Percentiles rank a stretch among this genome's conserved stretches.
Conservation (phyloP, 2,329 filamentous ascomycete species). For the Verticillium nubilum region DNA sequence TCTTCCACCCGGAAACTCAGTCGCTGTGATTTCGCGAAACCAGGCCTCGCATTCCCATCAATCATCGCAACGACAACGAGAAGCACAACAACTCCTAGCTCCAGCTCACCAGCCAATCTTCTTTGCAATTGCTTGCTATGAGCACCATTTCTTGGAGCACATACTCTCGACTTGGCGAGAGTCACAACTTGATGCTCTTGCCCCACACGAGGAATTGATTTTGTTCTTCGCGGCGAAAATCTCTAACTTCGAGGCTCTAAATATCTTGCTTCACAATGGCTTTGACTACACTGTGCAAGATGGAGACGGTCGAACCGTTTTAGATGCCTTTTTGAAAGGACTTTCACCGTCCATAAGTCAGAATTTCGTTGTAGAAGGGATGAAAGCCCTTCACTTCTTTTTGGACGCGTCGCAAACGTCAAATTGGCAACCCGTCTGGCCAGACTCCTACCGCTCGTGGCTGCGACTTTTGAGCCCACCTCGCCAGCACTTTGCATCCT, state of each 20-base stretch:
- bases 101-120: neutral
- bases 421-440: neutral
- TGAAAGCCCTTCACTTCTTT: neutral
- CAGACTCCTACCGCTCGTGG: neutral
- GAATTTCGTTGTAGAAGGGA: no score
- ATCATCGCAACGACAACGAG: neutral
- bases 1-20: neutral
- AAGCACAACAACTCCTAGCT: neutral
- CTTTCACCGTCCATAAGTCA: no score
- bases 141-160: neutral
- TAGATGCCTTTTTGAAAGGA: neutral
- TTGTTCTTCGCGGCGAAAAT: neutral
- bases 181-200: neutral
- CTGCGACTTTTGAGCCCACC: neutral
- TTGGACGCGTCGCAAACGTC: neutral
- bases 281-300: neutral
- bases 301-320: neutral
- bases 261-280: neutral
- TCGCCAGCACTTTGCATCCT: neutral
- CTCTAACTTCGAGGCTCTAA: neutral
- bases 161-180: neutral
- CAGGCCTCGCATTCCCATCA: neutral
- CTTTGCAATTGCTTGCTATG: neutral
- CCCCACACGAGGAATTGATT: neutral
- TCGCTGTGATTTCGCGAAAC: neutral